These are phyloP conservation scores for Selenicereus undatus DNA, from an alignment of 148 eudicot genomes.

Conservation along the genomic window DNA sequence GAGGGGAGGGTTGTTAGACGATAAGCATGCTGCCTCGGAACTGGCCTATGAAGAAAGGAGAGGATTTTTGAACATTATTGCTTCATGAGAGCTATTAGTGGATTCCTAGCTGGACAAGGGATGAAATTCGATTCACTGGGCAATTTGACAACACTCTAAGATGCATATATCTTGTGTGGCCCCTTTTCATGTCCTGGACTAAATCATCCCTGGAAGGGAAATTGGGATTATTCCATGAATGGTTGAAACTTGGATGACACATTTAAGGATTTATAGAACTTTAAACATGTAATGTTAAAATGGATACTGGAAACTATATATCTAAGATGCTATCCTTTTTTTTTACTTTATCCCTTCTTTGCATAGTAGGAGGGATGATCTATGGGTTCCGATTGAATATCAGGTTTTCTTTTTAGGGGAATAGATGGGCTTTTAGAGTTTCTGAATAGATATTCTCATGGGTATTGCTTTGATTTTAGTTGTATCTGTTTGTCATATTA, in stretches of 20 bases:
- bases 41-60: too few species aligned
- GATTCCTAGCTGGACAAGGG: background rate
- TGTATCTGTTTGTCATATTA: background rate
- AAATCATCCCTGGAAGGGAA: too few species aligned
- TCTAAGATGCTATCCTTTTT: background rate
- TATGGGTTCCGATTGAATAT: background rate
- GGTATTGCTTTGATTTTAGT: too few species aligned
- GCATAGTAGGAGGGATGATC: background rate
- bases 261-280: background rate
- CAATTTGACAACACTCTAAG: background rate
- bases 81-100: background rate
- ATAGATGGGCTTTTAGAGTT: background rate
- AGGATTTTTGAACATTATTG: too few species aligned
- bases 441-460: background rate
- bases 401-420: background rate
- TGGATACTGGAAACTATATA: background rate
- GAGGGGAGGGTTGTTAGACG: too few species aligned
- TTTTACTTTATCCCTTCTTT: background rate
- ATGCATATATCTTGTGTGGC: too few species aligned
- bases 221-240: too few species aligned
- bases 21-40: too few species aligned
- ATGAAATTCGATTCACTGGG: background rate
- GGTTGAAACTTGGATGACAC: background rate
- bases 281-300: background rate
- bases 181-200: too few species aligned